Evolutionary conservation across 108 stramenopile genomes (phyloP).

Genomic region (Cyclostephanos invisitatus): DNA sequence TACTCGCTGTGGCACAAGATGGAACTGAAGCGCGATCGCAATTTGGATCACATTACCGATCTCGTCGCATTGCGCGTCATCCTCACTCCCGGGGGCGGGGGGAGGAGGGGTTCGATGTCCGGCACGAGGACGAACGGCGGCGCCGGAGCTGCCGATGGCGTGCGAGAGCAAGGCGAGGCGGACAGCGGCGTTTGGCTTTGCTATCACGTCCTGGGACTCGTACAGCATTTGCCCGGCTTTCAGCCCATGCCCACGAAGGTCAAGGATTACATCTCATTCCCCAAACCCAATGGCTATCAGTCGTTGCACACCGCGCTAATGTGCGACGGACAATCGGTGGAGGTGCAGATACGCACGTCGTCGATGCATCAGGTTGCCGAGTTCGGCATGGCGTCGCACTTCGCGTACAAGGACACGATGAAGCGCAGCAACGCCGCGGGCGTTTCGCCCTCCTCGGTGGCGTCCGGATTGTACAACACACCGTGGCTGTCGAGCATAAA

Average conservation of each 20-base stretch:
- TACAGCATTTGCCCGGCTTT: constrained; percentile 89
- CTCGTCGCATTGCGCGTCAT: constrained; percentile 93
- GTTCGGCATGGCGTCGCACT: constrained; percentile 93
- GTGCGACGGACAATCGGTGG: constrained; percentile 87
- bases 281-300: constrained; percentile 95
- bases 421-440: constrained; percentile 45
- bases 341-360: constrained; percentile 93
- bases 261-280: constrained; percentile 94
- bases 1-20: constrained; percentile 96
- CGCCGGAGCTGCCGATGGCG: background rate
- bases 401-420: constrained; percentile 79
- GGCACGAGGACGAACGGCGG: no score
- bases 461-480: constrained; percentile 64
- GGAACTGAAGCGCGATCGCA: constrained; percentile 81
- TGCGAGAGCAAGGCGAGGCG: constrained; percentile 37
- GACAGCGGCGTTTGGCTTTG: constrained; percentile 89
- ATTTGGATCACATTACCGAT: constrained; percentile 89
- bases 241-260: constrained; percentile 88
- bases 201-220: constrained; percentile 91
- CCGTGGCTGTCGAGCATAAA: constrained; percentile 90
- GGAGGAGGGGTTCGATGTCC: background rate
- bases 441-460: background rate
- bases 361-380: constrained; percentile 95
- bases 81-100: constrained; percentile 58
- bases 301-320: constrained; percentile 90